Evolutionary conservation across 139 green algal species (phyloP).

Genomic region (Chlamydomonas applanata): DNA sequence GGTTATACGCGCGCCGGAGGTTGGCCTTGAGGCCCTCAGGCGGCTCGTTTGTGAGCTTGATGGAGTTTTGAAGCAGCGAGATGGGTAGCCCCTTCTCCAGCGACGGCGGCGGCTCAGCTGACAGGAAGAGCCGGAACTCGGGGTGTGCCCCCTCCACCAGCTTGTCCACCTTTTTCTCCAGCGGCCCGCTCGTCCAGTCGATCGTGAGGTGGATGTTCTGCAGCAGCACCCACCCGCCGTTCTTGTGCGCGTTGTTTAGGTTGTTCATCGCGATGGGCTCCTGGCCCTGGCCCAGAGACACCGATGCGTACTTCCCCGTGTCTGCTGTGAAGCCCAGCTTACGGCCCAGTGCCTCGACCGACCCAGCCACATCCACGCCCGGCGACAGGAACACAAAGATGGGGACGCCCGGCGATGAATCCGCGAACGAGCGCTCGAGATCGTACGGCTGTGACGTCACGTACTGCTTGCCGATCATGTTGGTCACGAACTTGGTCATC

Average conservation of each 20-base stretch:
- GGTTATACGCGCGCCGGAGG: constrained; percentile 73
- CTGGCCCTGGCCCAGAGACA: constrained; percentile 88
- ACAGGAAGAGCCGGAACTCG: constrained; percentile 92
- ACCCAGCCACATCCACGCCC: constrained; percentile 71
- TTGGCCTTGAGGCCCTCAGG: constrained; percentile 82
- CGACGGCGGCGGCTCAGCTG: constrained; percentile 80
- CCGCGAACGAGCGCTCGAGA: constrained; percentile 71
- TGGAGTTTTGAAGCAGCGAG: constrained; percentile 83
- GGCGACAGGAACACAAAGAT: constrained; percentile 92
- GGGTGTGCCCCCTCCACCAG: constrained; percentile 77
- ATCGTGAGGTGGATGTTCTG: constrained; percentile 79
- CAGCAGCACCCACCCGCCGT: constrained; percentile 93
- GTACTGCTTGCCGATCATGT: constrained; percentile 73
- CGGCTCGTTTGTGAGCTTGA: constrained; percentile 94
- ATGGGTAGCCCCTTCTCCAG: constrained; percentile 84
- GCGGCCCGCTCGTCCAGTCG: constrained; percentile 79
- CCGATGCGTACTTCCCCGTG: constrained; percentile 68
- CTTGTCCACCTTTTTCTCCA: constrained; percentile 86
- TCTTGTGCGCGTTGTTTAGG: constrained; percentile 76
- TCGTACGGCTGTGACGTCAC: constrained; percentile 72
- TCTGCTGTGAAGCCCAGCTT: constrained; percentile 78
- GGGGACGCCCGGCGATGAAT: constrained; percentile 65
- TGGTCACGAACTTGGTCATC: constrained; percentile 79
- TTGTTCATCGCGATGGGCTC: constrained; percentile 85
- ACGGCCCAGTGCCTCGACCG: constrained; percentile 75